Conservation (phyloP, 2,329 filamentous ascomycete species). For the Falciphora oryzae region DNA sequence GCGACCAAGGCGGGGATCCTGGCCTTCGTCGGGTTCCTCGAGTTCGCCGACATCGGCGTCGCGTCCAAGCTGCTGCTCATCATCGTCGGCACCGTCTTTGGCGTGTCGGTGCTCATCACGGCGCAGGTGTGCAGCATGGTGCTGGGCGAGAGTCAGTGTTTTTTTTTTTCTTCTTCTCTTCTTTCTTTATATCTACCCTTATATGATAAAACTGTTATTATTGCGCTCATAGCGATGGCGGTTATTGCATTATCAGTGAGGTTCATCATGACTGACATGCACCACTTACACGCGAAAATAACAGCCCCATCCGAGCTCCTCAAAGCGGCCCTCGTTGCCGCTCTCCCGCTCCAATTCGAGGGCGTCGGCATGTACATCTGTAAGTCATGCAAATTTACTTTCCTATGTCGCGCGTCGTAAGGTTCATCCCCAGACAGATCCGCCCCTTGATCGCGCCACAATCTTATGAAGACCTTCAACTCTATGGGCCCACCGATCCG, state of each 20-base stretch:
- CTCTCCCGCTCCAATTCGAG: conserved; percentile 6
- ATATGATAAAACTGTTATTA: neutral
- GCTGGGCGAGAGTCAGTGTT: conserved; percentile 4
- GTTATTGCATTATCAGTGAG: neutral
- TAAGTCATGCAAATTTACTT: neutral
- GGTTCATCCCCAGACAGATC: no score
- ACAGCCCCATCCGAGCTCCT: conserved; percentile 5
- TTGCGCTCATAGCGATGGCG: neutral
- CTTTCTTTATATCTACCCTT: conserved; percentile 11
- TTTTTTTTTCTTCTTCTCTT: conserved; percentile 3
- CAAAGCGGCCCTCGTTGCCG: conserved; percentile 8
- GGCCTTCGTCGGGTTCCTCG: conserved; percentile 8
- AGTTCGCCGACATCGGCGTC: conserved; percentile 3
- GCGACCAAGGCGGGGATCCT: conserved; percentile 9
- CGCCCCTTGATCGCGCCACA: no score
- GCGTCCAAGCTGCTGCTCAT: conserved; percentile 3
- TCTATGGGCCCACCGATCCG: no score
- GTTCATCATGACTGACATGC: neutral
- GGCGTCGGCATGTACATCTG: conserved; percentile 8
- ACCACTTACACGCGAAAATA: neutral
- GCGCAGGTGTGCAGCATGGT: conserved; percentile 7
- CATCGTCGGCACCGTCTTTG: conserved; percentile 6
- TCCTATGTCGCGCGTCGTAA: neutral
- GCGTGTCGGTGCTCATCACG: conserved; percentile 7
- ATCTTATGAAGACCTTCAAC: no score